Evolutionary conservation across 164 flowering plant species (phyloP).

Genomic region (Protea cynaroides): DNA sequence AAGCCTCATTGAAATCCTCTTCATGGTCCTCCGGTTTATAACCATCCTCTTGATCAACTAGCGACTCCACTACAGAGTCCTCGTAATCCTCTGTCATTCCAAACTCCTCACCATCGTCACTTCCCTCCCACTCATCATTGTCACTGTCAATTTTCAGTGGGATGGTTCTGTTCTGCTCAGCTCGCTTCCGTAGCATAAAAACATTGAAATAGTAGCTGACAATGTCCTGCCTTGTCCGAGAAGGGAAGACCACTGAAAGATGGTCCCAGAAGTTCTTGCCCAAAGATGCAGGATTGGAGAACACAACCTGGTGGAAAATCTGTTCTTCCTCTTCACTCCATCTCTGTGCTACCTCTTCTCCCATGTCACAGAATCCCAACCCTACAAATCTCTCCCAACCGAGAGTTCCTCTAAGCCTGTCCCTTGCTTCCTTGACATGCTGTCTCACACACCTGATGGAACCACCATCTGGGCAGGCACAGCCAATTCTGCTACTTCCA

Average conservation of each 20-base stretch:
- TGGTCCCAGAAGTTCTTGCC: constrained; percentile 57
- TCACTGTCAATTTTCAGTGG: constrained; percentile 54
- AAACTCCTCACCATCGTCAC: constrained; percentile 27
- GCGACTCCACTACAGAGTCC: constrained; percentile 44
- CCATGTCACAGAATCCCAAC: constrained; percentile 67
- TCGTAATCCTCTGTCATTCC: constrained; percentile 35
- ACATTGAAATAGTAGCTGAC: constrained; percentile 85
- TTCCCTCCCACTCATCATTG: constrained; percentile 58
- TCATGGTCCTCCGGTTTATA: constrained; percentile 11
- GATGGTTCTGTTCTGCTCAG: constrained; percentile 55
- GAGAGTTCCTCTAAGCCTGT: constrained; percentile 29
- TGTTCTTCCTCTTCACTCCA: constrained; percentile 71
- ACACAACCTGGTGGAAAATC: constrained; percentile 46
- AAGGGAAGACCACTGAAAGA: constrained; percentile 39
- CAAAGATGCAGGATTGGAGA: constrained; percentile 45
- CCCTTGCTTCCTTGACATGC: constrained; percentile 56
- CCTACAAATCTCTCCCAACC: constrained; percentile 41
- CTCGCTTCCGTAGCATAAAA: constrained; percentile 62
- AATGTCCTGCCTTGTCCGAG: constrained; percentile 41
- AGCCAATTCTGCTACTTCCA: constrained; percentile 37
- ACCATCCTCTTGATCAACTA: constrained; percentile 15
- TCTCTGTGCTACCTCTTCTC: constrained; percentile 50
- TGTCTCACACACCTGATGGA: constrained; percentile 63
- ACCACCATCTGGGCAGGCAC: constrained; percentile 51
- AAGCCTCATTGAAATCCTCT: constrained; percentile 5